These are phyloP conservation scores for Lumnitzera racemosa DNA, from an alignment of 345 rosid species.

Conservation along the genomic window DNA sequence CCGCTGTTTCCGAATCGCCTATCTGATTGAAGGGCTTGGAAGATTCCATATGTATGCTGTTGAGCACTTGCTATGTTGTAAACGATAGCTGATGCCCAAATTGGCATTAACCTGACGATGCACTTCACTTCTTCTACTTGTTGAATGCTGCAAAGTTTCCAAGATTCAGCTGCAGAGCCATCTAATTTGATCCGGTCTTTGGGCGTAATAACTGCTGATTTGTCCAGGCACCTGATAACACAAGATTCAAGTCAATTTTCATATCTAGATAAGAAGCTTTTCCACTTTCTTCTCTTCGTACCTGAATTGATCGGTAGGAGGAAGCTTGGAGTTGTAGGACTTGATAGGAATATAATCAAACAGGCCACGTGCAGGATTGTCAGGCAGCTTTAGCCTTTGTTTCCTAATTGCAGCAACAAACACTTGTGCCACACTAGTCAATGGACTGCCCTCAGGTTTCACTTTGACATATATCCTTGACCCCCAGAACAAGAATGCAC, in stretches of 20 bases:
- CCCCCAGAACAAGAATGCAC: constrained; percentile 27
- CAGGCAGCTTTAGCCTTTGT: constrained; percentile 30
- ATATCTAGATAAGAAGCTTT: too few relatives aligned
- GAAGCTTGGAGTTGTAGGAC: constrained; percentile 28
- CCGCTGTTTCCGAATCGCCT: constrained; percentile 1
- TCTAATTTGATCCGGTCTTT: constrained; percentile 3
- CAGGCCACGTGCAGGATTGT: constrained; percentile 29
- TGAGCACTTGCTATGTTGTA: constrained; percentile 4
- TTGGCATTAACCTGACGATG: constrained; percentile 1
- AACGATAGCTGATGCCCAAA: constrained; percentile 2
- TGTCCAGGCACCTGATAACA: constrained; percentile 7
- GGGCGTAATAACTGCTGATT: constrained; percentile 3
- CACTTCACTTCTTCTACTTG: constrained; percentile 11
- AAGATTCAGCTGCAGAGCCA: constrained; percentile 5
- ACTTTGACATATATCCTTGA: constrained; percentile 26
- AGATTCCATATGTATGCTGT: constrained; percentile 13
- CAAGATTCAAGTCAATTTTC: too few relatives aligned
- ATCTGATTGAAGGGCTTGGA: constrained; percentile 17
- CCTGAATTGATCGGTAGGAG: constrained; percentile 37
- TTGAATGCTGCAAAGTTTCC: constrained; percentile 10
- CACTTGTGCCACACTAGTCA: constrained; percentile 34
- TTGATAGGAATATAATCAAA: constrained; percentile 21
- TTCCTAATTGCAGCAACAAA: constrained; percentile 50
- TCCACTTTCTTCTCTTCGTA: background rate
- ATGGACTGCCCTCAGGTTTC: constrained; percentile 33